Evolutionary conservation across 2,329 filamentous ascomycete species (phyloP), one percentile per base, ranked within the genome.

Genomic region (Epichloe coenophiala): DNA sequence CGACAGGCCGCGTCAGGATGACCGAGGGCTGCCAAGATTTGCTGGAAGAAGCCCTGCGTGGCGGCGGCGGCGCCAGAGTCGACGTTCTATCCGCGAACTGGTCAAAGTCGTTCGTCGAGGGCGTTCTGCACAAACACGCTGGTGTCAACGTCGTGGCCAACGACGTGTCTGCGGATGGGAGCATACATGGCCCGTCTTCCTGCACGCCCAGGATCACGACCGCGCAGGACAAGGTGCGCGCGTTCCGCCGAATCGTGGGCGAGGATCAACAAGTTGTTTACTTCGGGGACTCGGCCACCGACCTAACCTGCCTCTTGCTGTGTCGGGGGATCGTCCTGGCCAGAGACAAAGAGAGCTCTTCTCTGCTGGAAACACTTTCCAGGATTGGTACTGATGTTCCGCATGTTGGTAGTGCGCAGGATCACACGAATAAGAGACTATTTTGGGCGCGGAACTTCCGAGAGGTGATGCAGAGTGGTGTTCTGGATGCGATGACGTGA

Each of bases 211-310:
- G 54, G 6, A 55, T 61, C 53, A 63, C 60, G 21, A 73, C 72
- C 37, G 71, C 69, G 2, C 51, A 59, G 6, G 74, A 78, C 59
- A 78, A 78, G 63, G 57, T 70, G 17, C 60, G 64, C 11, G 71
- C 66, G 3, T 57, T 76, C 52, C 50, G 59, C n/a, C 57, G 61
- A 6, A 55, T 70, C 35, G 53, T 50, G 6, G 58, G 58, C 45
- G 45, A 7, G 12, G 48, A 49, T 12, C 55, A 59, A 4, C 55
- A 51, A 50, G 58, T 66, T n/a, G 59, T 76, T n/a, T 81, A 80
- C 62, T 71, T 79, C 59, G 77, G 77, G 7, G 77, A 81, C 59
- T 78, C 77, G 31, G 69, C 69, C 2, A 80, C 77, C 2, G 77
- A 81, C 58, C 61, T 80, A 51, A 71, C 73, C 58, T 80, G 77